phyloP scores from a whole-genome alignment of 306 rosid genomes.

The Parietaria judaica region DNA sequence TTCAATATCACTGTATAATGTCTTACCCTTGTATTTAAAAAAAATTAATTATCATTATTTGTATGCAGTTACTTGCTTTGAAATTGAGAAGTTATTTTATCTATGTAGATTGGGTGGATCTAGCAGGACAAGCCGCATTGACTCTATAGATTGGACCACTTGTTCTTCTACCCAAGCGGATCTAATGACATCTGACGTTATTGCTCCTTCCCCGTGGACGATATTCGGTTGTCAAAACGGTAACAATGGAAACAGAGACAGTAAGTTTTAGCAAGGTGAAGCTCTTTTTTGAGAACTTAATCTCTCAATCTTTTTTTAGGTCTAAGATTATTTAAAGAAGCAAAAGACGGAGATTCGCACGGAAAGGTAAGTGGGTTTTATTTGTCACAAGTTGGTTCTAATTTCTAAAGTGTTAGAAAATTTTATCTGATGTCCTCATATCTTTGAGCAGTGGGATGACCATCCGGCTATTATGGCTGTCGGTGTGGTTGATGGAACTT shows the following conservation, averaged over 20 bases:
- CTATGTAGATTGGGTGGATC: conserved; percentile 17
- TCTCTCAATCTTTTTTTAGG: conserved; percentile 27
- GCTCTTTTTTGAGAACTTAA: not conserved
- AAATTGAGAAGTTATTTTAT: not conserved
- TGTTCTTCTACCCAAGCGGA: conserved; percentile 44
- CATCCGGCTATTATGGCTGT: conserved; percentile 89
- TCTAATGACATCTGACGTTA: conserved; percentile 67
- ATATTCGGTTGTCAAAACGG: conserved; percentile 95
- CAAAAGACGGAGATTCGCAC: conserved; percentile 53
- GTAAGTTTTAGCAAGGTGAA: conserved; percentile 4
- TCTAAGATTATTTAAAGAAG: conserved; percentile 77
- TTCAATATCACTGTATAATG: not conserved
- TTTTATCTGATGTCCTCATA: conserved; percentile 7
- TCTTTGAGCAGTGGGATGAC: conserved; percentile 70
- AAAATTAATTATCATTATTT: too few relatives aligned
- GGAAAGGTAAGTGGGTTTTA: conserved; percentile 46
- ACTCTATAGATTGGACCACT: conserved; percentile 43
- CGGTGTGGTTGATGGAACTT: conserved; percentile 74
- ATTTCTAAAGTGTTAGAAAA: too few relatives aligned
- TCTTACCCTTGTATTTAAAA: not conserved
- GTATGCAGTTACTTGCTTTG: not conserved
- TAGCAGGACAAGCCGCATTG: conserved; percentile 22
- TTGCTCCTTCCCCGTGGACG: conserved; percentile 84
- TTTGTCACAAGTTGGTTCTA: conserved; percentile 21
- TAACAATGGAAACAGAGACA: conserved; percentile 17